Base-by-base conservation (phyloP, 2,329 filamentous ascomycete species). In the Ceratocystis huliohia region DNA sequence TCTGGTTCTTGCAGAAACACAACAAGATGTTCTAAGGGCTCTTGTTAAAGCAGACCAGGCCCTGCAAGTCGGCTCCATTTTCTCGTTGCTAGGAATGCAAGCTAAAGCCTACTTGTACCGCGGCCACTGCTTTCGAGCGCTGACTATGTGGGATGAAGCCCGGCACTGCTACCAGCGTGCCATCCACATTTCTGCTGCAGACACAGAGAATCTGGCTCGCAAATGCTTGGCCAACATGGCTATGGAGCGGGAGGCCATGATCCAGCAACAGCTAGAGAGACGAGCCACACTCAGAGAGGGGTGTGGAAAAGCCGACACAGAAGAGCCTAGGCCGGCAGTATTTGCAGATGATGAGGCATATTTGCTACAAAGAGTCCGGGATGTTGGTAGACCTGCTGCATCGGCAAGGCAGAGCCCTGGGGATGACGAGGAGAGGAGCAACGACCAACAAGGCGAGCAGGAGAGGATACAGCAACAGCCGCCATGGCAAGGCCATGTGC, bases 101-200 rank as follows among this genome's bases (percentile, higher is more conserved):
- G 70, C 70, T 1, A 69, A 70, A 28, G 70, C 68, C 1, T 67
- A 71, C 25, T 66, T 72, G 3, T 71, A 70, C 61, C 69, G 70
- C 8, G 72, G 71, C 13, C 71, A 73, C 63, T 70, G 69, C 53
- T 69, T 71, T 33, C 66, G 70, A n/a, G 66, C 64, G 17, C 64
- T 71, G 66, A 70, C 68, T 17, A 66, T 64, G 28, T 73, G 72
- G 71, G 59, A 57, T 44, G 66, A 68, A 2, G 71, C 72, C 2
- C 67, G 69, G 25, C 65, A 65, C 46, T 68, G 68, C 22, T 72
- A 72, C 56, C 67, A 71, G 45, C 65, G 67, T 25, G 70, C 70
- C 1, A 69, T 67, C 3, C 69, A 22, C 8, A 61, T 48, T 10
- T 59, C 64, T 20, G 28, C 50, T 5, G 61, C 22, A 45, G 64